Conservation (phyloP, 129 eudicot genomes). For the Rutidosis leptorrhynchoides region DNA sequence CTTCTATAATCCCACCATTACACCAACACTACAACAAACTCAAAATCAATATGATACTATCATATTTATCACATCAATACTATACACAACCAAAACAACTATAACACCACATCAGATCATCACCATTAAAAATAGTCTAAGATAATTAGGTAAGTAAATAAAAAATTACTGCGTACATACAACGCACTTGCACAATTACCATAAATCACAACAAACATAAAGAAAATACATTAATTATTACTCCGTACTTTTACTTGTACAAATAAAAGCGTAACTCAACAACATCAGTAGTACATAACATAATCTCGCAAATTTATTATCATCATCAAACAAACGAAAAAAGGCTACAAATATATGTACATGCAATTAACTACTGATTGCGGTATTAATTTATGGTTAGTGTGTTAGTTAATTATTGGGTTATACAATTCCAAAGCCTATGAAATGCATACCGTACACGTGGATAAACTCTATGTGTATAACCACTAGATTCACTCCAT, state of each 20-base stretch:
- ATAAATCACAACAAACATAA: neutral
- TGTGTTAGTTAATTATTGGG: neutral
- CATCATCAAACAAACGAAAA: constrained; percentile 14
- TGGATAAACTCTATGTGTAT: constrained; percentile 54
- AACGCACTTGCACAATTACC: no score
- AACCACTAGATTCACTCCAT: constrained; percentile 57
- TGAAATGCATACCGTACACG: constrained; percentile 54
- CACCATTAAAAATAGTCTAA: no score
- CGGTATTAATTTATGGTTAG: neutral
- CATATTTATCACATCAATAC: no score
- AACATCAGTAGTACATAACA: constrained; percentile 16
- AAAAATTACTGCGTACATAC: no score
- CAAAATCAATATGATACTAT: no score
- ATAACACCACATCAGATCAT: no score
- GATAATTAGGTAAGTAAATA: no score
- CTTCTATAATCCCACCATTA: no score
- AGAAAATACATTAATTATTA: neutral
- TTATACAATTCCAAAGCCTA: constrained; percentile 54
- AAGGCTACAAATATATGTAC: constrained; percentile 10
- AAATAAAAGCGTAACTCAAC: neutral
- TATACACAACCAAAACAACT: no score
- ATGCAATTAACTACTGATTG: neutral
- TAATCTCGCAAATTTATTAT: constrained; percentile 21
- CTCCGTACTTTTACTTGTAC: neutral
- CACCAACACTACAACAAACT: no score